A percentile compares a stretch with the other conserved stretches of the same genome.
These are phyloP conservation scores for Thalassiosira delicatula DNA, from an alignment of 352 stramenopile species.

Conservation along the genomic window DNA sequence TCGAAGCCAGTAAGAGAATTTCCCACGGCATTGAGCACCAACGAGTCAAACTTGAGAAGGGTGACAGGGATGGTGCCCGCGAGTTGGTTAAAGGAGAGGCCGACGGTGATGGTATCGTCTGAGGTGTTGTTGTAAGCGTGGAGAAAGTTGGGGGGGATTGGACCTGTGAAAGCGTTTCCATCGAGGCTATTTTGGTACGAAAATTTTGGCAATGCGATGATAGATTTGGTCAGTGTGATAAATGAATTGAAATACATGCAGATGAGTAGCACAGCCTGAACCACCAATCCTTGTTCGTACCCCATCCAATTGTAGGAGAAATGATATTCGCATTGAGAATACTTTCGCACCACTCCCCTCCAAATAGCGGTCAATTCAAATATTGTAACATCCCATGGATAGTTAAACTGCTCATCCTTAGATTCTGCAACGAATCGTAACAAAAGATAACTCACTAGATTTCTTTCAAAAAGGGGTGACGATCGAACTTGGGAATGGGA, in stretches of 20 bases:
- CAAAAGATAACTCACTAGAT: slow-evolving; percentile 64
- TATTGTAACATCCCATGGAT: too few relatives aligned
- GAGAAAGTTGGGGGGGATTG: slow-evolving; percentile 61
- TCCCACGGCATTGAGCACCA: slow-evolving; percentile 77
- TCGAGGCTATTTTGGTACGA: slow-evolving; percentile 59
- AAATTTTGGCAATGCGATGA: too few relatives aligned
- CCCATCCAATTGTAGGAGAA: too few relatives aligned
- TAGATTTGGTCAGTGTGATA: too few relatives aligned
- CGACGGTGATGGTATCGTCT: slow-evolving; percentile 59
- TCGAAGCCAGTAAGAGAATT: slow-evolving; percentile 76
- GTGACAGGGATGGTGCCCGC: slow-evolving; percentile 63
- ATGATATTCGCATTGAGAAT: too few relatives aligned
- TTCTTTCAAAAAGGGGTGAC: slow-evolving; percentile 60
- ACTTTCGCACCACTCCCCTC: too few relatives aligned
- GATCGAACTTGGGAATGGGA: slow-evolving; percentile 56
- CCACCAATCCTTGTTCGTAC: too few relatives aligned
- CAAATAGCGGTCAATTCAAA: too few relatives aligned
- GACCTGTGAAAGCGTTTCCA: slow-evolving; percentile 69
- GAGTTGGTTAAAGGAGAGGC: slow-evolving; percentile 76
- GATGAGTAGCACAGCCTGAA: too few relatives aligned
- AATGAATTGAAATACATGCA: too few relatives aligned
- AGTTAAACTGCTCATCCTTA: too few relatives aligned
- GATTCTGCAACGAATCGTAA: too few relatives aligned
- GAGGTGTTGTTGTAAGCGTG: slow-evolving; percentile 34
- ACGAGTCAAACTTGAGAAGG: slow-evolving; percentile 64